Evolutionary conservation across 352 stramenopile species (phyloP), one percentile per base, ranked within the genome.

Genomic region (Phytophthora niederhauseri): DNA sequence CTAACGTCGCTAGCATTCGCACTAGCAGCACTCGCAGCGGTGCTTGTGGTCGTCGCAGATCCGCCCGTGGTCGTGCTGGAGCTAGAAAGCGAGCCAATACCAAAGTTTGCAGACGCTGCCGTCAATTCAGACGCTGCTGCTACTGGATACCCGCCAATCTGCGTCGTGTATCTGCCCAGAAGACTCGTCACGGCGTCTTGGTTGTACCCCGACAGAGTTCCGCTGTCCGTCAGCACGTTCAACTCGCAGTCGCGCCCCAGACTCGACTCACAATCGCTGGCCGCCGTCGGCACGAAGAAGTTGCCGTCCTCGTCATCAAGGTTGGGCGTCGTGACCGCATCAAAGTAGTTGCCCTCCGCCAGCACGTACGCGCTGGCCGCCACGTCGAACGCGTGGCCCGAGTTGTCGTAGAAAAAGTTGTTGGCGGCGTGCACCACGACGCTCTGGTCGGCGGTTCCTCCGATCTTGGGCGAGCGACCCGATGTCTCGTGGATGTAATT

Each of bases 301-400:
- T 43, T 62, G 22, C 57, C 64, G 24, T 57, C 24, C 15, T 38
- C 26, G 52, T 66, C 51, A 1, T 53, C 46, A 4, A 54, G 19
- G 43, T 59, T 63, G 57, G 41, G 15, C 28, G 57, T 58, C 20
- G 34, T 64, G 41, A 72, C 64, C 45, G 70, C 46, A n/a, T 78
- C 63, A 28, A 83, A 80, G 76, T 77, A 79, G 62, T 84, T 87
- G 9, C 68, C 77, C 24, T 82, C 77, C 17, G 66, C 61, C 12
- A 82, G 52, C 19, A 82, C 74, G 28, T 66, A 77, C 6, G 62
- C 66, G 8, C 57, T 55, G 9, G 62, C 52, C 4, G 41, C 28
- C 34, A 41, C 34, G 34, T 41, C 34, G 14, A 41, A 41, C 11
- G 34, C 34, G 34, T 41, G 34, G 11, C 34, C 34, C 11, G 34